Evolutionary conservation across 1,284 basidiomycete genomes (phyloP), one percentile per base, ranked within the genome.

Genomic region (Boletus smithii): DNA sequence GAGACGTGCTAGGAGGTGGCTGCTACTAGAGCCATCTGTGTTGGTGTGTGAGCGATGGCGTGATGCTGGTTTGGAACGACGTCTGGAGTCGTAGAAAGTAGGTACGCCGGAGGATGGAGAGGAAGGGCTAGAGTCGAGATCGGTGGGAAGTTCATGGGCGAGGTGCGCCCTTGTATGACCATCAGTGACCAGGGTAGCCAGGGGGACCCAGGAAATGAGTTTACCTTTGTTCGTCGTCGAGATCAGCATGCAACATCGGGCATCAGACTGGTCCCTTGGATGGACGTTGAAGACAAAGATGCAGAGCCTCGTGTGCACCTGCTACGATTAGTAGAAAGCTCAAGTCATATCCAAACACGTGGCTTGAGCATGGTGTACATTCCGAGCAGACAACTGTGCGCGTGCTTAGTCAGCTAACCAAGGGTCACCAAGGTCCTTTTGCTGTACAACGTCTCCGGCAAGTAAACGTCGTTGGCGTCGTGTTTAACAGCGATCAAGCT

Each of bases 1-100:
- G 29, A 70, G 60, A 13, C 63, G 64, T 18, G 67, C 65, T 17
- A 73, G 55, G 36, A 70, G 57, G 33, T 65, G 68, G 37, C 66
- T 67, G 16, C 50, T 63, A 5, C 44, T 58, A 1, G 66, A 67
- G 4, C 53, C 63, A 8, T 65, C 63, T 10, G 62, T 42, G n/a
- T 60, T 45, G 22, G 59, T 50, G 20, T 52, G 53, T 4, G 62
- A 66, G 23, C 52, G 63, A 45, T 57, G 60, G 26, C 48, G 63
- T 29, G 62, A 48, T 45, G 58, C 42, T 1, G 62, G 34, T 55
- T 68, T 65, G 5, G 66, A 38, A 26, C 57, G 53, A 41, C 53
- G 65, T 5, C 49, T 51, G 3, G 50, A 10, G 14, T 55, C 51
- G 3, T 53, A 36, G 31, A 53, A 66, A 7, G 49, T 45, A n/a